Evolutionary conservation across 805 yeast species (phyloP), one percentile per base, ranked within the genome.

Genomic region (Ogataea zsoltii): DNA sequence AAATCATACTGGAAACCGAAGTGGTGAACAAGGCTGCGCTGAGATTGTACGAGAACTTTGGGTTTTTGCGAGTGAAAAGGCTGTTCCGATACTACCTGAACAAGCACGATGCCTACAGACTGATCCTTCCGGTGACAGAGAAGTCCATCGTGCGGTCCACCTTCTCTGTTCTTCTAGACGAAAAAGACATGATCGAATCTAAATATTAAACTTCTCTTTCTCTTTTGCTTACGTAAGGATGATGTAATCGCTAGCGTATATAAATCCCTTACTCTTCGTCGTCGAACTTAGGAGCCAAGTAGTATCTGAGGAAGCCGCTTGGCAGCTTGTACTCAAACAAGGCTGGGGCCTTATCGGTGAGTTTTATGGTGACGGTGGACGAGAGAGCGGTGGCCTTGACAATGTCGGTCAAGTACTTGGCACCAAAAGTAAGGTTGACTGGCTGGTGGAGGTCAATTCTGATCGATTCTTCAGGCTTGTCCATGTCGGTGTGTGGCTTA

Each of bases 211-310:
- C 9, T 21, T 9, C 9, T 9, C 9, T 21, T 21, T 21, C 25
- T 21, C 25, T 11, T 16, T 12, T 36, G 29, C 33, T 26, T 33
- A 34, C 14, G 12, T 18, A 16, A 26, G 45, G 32, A 23, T 40
- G 39, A 41, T 13, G 29, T 11, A 18, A 32, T 31, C 13, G 32
- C 32, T 14, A 35, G 38, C 31, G 9, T 19, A 23, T 15, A 15
- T 33, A 23, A 17, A 33, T 15, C 18, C 9, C 25, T 62, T 71
- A 80, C 54, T 87, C 94, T 53, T 88, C 96, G 53, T 91, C 98
- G 55, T 87, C 96, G 66, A 94, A 89, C 77, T 94, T 92, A 49
- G 99, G 99, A 58, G 99, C 99, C 67, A 94, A 79, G 79, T 88
- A 94, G 80, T 87, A 94, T 67, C 96, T 85, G 67, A 94, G 75